Evolutionary conservation across 352 stramenopile genomes (phyloP), one percentile per base, ranked within the genome.

Genomic region (Pythium chondricola): DNA sequence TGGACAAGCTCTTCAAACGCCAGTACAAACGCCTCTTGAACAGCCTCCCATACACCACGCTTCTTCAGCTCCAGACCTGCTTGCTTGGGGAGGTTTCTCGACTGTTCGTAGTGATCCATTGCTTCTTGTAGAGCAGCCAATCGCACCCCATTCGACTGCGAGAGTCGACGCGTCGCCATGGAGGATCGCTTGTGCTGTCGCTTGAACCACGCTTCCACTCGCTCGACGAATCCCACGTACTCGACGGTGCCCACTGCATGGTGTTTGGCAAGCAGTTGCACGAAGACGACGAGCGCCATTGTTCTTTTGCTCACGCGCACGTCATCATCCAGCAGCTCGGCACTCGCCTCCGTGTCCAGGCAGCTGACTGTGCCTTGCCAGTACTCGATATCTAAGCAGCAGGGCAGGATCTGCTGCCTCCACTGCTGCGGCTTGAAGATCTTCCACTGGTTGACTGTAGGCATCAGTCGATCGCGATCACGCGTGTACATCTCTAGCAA

Each of bases 401-500:
- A 76, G 11, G 67, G 67, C 1, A 76, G 30, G 5, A 76, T 46
- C 13, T 71, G 49, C 11, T 55, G 33, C 48, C 64, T 71, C 67
- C 67, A 76, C 25, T 52, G 43, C 38, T 61, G 39, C 3, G 45
- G 33, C 27, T 71, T 50, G 16, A 76, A 73, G 45, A 67, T 64
- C 18, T 63, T 68, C 56, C 38, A 68, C 43, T 71, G 56, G 10
- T 61, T 63, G 24, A 76, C 45, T 38, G 67, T 45, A 0, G 52
- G 30, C 2, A 58, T 55, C 1, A 76, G 25, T 9, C 55, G 48
- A 3, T 29, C 24, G 5, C 26, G n/a, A 25, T 65, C 51, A 7
- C 51, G 48, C 2, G 24, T n/a, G 36, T 45, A 65, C 8, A 63
- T 32, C 10, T 48, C 47, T 11, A 76, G 42, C 21, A 62, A 33